Conservation (phyloP, 1,284 basidiomycete genomes). For the Heterobasidion parviporum region DNA sequence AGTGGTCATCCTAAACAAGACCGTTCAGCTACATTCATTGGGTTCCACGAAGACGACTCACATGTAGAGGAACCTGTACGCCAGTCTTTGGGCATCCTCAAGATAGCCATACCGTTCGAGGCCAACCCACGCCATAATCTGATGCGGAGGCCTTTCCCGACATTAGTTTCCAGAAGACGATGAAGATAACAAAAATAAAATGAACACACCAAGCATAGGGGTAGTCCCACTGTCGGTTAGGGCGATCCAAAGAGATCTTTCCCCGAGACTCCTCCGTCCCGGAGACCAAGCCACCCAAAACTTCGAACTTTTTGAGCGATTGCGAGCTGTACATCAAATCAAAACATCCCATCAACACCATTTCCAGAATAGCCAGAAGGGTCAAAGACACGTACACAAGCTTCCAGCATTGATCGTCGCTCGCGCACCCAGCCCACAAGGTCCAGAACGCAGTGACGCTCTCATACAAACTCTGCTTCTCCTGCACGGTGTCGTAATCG, state of each 20-base stretch:
- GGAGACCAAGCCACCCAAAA: conserved; percentile 90
- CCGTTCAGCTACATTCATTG: conserved; percentile 1
- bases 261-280: conserved; percentile 97
- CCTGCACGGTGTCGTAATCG: conserved; percentile 90
- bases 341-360: conserved; percentile 1
- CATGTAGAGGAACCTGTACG: conserved; percentile 98
- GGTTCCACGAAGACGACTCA: conserved; percentile 25
- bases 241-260: conserved; percentile 89
- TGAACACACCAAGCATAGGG: conserved; percentile 40
- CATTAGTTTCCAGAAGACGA: background rate
- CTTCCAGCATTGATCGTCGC: conserved; percentile 88
- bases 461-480: conserved; percentile 92
- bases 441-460: conserved; percentile 95
- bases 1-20: conserved; percentile 71
- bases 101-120: conserved; percentile 93
- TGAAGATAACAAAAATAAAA: conserved; percentile 2
- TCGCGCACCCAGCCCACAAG: conserved; percentile 95
- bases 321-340: conserved; percentile 44
- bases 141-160: conserved; percentile 82
- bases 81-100: conserved; percentile 87
- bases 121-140: conserved; percentile 96
- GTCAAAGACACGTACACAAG: conserved; percentile 61
- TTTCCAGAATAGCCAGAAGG: conserved; percentile 1
- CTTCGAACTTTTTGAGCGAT: conserved; percentile 93
- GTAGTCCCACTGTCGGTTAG: conserved; percentile 98